phyloP scores from a whole-genome alignment of 164 flowering plant species.

The Akebia trifoliata region DNA sequence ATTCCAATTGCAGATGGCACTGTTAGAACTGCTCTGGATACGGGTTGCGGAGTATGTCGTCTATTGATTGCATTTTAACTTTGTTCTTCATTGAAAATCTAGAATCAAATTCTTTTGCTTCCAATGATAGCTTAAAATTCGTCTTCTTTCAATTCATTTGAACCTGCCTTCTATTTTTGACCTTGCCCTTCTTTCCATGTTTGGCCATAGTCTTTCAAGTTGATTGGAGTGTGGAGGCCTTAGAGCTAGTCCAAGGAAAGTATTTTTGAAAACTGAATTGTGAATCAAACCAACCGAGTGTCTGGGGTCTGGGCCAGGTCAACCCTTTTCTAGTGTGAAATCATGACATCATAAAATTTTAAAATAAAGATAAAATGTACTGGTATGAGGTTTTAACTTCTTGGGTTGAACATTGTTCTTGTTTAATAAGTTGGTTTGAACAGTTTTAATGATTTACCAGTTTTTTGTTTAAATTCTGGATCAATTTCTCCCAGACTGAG shows the following conservation, averaged over 20 bases:
- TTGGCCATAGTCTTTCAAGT: no score
- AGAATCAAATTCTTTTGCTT: background rate
- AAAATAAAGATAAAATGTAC: background rate
- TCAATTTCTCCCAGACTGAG: background rate
- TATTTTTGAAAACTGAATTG: no score
- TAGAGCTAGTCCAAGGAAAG: background rate
- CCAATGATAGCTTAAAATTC: background rate
- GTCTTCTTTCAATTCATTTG: background rate
- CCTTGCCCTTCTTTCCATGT: no score
- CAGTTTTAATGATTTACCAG: background rate
- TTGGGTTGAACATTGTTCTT: no score
- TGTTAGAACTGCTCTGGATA: conserved; percentile 87
- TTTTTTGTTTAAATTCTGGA: background rate
- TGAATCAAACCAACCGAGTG: background rate
- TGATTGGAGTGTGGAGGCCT: background rate
- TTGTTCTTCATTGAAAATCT: background rate
- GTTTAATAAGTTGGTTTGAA: background rate
- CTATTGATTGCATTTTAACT: background rate
- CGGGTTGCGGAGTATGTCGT: conserved; percentile 91
- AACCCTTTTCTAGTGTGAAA: background rate
- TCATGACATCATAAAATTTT: background rate
- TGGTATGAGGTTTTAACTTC: no score
- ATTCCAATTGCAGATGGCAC: conserved; percentile 84
- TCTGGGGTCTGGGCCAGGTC: background rate
- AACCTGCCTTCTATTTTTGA: background rate